Base-by-base conservation (phyloP, 2,329 filamentous ascomycete species). In the Ophiocordyceps polyrhachis-furcata region DNA sequence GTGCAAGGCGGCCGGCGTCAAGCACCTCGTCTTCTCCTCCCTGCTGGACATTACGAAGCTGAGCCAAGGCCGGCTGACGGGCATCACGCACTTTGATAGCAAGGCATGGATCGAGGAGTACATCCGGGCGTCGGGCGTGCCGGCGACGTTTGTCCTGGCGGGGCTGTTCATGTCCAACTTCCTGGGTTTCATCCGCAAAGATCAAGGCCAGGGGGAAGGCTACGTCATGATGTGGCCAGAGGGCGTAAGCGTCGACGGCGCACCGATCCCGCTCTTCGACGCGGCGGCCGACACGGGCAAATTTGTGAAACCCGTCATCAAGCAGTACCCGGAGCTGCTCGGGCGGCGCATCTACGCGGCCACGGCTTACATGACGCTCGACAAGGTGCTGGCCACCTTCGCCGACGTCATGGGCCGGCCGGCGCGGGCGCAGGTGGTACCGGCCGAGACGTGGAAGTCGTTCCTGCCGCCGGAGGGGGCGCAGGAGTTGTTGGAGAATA, bases 91-190 rank as follows among this genome's bases (percentile, higher is more conserved):
- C 46, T 79, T 79, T 47, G 74, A 79, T 50, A 60, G 58, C 47
- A 79, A 79, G 54, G 69, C 71, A 25, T 57, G 68, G 29, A 65
- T 73, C 13, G 73, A 77, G 49, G 48, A 62, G n/a, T 76, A 79
- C 49, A 74, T 79, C 45, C 68, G 70, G 12, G 46, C 51, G 0
- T 57, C 68, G 2, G 65, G 64, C 0, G 56, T 79, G 2, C 65
- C 66, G 1, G 64, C 62, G 12, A 67, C 72, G 0, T 76, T 76
- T 53, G 67, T 71, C 46, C 57, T 66, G 2, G 67, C 70, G 0
- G 74, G 65, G 0, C 62, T 60, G 29, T 79, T 74, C 52, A 75
- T 77, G 68, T 64, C 69, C 47, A 76, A 75, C 48, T 45, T 62
- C 14, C 48, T 56, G 1, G 45, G 44, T 2, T 52, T 54, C 29